A percentile compares a stretch with the other conserved stretches of the same genome.
phyloP scores from a whole-genome alignment of 2,329 filamentous ascomycete species.

The Scedosporium minutisporum region DNA sequence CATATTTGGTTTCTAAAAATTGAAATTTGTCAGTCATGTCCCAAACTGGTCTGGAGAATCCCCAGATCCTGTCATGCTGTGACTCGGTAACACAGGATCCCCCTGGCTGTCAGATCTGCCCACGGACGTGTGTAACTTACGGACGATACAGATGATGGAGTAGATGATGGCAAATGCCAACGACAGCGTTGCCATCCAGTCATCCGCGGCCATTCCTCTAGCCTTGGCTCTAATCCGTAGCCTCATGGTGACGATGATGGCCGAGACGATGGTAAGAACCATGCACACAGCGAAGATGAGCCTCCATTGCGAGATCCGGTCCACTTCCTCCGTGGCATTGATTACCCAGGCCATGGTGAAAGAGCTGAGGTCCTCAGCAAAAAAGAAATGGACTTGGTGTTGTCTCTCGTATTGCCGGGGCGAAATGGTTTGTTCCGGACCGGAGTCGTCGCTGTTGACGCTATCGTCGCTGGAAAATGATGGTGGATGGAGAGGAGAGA shows the following conservation, averaged over 20 bases:
- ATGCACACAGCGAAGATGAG: slow-evolving; percentile 39
- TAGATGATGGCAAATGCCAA: slow-evolving; percentile 38
- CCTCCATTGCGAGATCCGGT: slow-evolving; percentile 35
- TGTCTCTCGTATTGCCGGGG: no score
- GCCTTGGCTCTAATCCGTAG: slow-evolving; percentile 31
- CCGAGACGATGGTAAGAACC: slow-evolving; percentile 32
- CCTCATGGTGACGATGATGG: slow-evolving; percentile 28
- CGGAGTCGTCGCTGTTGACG: not conserved
- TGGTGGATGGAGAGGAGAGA: not conserved
- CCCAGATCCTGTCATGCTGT: no score
- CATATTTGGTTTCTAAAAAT: slow-evolving; percentile 39
- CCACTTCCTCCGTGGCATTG: slow-evolving; percentile 35
- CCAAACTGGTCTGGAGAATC: no score
- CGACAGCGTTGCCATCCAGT: slow-evolving; percentile 31
- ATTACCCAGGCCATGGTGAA: slow-evolving; percentile 39
- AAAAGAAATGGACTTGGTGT: no score
- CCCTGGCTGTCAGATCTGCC: no score
- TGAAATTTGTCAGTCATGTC: not conserved
- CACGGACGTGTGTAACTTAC: not conserved
- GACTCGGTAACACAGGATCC: no score
- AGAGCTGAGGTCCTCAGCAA: not conserved
- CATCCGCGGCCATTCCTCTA: slow-evolving; percentile 35
- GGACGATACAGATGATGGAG: slow-evolving; percentile 36
- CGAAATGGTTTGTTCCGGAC: not conserved
- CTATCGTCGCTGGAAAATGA: not conserved